Percentiles rank a stretch among this genome's conserved stretches.
Conservation (phyloP, 768 basidiomycete species). For the Mycena rosella region DNA sequence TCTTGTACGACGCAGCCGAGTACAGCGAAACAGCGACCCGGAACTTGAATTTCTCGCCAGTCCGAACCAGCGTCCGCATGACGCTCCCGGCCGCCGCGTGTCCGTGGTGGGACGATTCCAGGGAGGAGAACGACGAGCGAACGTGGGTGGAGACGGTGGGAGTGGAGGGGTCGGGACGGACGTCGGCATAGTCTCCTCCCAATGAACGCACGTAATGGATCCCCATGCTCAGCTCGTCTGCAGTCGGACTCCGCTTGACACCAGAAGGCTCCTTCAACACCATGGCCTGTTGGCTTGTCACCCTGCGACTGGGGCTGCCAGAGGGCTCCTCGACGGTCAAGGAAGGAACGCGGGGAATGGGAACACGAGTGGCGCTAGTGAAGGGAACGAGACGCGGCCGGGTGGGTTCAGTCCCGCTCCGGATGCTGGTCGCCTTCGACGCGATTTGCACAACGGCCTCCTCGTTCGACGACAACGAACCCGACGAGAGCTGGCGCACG, state of each 20-base stretch:
- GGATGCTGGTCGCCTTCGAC: conserved; percentile 66
- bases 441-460: conserved; percentile 63
- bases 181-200: conserved; percentile 61
- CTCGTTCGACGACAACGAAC: conserved; percentile 49
- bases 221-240: conserved; percentile 77
- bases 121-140: conserved; percentile 72
- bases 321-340: conserved; percentile 43
- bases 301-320: conserved; percentile 51
- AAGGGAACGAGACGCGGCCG: conserved; percentile 80
- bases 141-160: conserved; percentile 54
- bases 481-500: conserved; percentile 52
- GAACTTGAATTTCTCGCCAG: conserved; percentile 72
- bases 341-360: conserved; percentile 64
- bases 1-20: conserved; percentile 38
- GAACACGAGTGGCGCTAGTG: conserved; percentile 75
- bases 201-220: conserved; percentile 79
- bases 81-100: conserved; percentile 48
- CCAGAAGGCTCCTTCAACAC: conserved; percentile 57
- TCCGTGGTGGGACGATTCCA: conserved; percentile 69
- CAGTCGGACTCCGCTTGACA: conserved; percentile 56
- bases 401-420: conserved; percentile 51
- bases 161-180: conserved; percentile 44
- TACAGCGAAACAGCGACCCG: conserved; percentile 57
- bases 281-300: conserved; percentile 76
- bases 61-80: conserved; percentile 64